These are phyloP conservation scores for Mycena metata DNA, from an alignment of 768 basidiomycete genomes.

Conservation along the genomic window DNA sequence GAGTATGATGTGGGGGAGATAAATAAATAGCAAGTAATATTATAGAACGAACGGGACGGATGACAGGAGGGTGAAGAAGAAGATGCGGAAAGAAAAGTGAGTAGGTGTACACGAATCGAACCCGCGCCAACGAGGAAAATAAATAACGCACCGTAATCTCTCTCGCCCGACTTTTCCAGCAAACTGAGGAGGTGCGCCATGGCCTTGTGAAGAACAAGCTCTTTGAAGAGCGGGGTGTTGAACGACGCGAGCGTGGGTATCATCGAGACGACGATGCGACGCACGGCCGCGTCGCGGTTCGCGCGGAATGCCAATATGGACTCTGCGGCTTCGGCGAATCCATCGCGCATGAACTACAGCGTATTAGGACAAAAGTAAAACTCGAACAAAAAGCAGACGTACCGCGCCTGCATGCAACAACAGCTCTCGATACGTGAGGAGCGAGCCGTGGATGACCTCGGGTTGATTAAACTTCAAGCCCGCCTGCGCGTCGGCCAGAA, in stretches of 20 bases:
- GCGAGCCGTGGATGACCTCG: slow-evolving; percentile 78
- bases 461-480: slow-evolving; percentile 72
- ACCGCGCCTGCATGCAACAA: slow-evolving; percentile 80
- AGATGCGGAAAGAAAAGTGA: not conserved
- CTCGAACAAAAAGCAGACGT: not conserved
- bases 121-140: slow-evolving; percentile 71
- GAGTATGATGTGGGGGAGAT: too few species aligned
- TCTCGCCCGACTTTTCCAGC: slow-evolving; percentile 89
- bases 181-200: slow-evolving; percentile 94
- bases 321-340: slow-evolving; percentile 89
- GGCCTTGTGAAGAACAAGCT: slow-evolving; percentile 92
- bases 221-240: slow-evolving; percentile 92
- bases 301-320: slow-evolving; percentile 90
- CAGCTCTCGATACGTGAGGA: slow-evolving; percentile 79
- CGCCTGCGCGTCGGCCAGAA: slow-evolving; percentile 76
- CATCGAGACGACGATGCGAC: slow-evolving; percentile 95
- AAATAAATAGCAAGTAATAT: too few species aligned
- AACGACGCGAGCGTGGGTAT: slow-evolving; percentile 97
- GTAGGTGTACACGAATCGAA: not conserved
- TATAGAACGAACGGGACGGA: not conserved
- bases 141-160: slow-evolving; percentile 56
- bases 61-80: too few species aligned
- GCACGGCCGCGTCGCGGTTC: slow-evolving; percentile 89
- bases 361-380: not conserved
- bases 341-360: slow-evolving; percentile 85